A percentile compares a stretch with the other conserved stretches of the same genome.
phyloP scores from a whole-genome alignment of 2,329 filamentous ascomycete species.

The Aspergillus ochraceoroseus region DNA sequence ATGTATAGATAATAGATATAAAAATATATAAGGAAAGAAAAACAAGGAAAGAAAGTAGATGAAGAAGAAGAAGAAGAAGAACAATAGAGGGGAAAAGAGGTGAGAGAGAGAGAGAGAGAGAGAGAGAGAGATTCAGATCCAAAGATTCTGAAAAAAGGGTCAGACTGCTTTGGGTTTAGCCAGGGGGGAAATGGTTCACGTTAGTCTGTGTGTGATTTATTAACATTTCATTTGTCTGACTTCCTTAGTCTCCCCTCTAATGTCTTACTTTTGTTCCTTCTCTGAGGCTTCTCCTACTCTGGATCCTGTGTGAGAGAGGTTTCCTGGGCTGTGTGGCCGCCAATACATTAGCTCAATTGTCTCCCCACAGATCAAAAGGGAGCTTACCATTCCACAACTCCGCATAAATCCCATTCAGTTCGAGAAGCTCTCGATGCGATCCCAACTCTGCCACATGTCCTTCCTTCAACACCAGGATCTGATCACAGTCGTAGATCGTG shows the following conservation, averaged over 20 bases:
- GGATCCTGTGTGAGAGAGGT: conserved; percentile 45
- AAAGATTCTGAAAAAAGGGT: conserved; percentile 6
- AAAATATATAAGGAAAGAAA: conserved; percentile 8
- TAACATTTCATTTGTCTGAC: conserved; percentile 3
- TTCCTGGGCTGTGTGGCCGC: conserved; percentile 53
- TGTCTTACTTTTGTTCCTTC: conserved; percentile 17
- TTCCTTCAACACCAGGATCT: conserved; percentile 84
- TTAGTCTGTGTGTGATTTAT: too few relatives aligned
- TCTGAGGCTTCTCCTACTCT: too few relatives aligned
- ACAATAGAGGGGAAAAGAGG: neutral
- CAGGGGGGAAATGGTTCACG: conserved; percentile 16
- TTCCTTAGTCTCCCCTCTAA: conserved; percentile 14
- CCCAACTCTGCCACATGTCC: conserved; percentile 84
- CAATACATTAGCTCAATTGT: conserved; percentile 13
- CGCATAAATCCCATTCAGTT: conserved; percentile 67
- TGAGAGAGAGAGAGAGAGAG: neutral
- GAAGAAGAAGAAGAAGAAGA: neutral
- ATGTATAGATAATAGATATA: conserved; percentile 9
- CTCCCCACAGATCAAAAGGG: too few relatives aligned
- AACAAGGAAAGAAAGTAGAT: conserved; percentile 4
- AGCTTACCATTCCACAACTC: conserved; percentile 86
- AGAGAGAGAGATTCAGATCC: too few relatives aligned
- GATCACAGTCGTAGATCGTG: conserved; percentile 88
- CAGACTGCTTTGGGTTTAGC: conserved; percentile 13
- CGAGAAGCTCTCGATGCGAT: conserved; percentile 78